Evolutionary conservation across 2,329 filamentous ascomycete genomes (phyloP).

Genomic region (Ophiosphaerella korrae): DNA sequence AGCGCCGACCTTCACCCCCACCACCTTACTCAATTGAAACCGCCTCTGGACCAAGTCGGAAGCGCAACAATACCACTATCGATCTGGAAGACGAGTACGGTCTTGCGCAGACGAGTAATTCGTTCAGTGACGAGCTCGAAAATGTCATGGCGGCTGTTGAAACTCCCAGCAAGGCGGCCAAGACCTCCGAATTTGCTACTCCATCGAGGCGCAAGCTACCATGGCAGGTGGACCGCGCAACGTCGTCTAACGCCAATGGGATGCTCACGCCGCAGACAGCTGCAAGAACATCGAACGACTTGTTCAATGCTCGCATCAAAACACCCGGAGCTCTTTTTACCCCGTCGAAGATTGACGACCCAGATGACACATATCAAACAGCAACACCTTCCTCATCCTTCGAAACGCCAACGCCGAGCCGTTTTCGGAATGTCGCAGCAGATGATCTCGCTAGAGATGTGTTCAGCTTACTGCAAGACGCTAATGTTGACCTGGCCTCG

Average conservation of each 20-base stretch:
- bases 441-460: conserved; percentile 48
- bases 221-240: conserved; percentile 41
- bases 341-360: conserved; percentile 15
- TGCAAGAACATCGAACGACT: conserved; percentile 10
- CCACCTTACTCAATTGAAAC: conserved; percentile 21
- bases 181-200: conserved; percentile 46
- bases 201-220: conserved; percentile 45
- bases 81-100: conserved; percentile 43
- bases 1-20: conserved; percentile 21
- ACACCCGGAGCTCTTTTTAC: conserved; percentile 18
- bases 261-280: conserved; percentile 39
- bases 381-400: conserved; percentile 25
- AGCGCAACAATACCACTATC: conserved; percentile 36
- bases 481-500: conserved; percentile 46
- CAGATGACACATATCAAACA: conserved; percentile 9
- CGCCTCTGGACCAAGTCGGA: conserved; percentile 23
- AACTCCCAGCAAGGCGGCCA: conserved; percentile 50
- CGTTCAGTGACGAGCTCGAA: conserved; percentile 40
- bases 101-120: conserved; percentile 36
- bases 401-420: conserved; percentile 43
- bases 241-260: conserved; percentile 10
- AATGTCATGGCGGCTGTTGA: conserved; percentile 32
- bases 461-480: conserved; percentile 55
- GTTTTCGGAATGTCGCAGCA: conserved; percentile 29
- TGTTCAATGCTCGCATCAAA: conserved; percentile 14